Evolutionary conservation across 495 filamentous ascomycete species (phyloP), one percentile per base, ranked within the genome.

Genomic region (Podospora anserina): DNA sequence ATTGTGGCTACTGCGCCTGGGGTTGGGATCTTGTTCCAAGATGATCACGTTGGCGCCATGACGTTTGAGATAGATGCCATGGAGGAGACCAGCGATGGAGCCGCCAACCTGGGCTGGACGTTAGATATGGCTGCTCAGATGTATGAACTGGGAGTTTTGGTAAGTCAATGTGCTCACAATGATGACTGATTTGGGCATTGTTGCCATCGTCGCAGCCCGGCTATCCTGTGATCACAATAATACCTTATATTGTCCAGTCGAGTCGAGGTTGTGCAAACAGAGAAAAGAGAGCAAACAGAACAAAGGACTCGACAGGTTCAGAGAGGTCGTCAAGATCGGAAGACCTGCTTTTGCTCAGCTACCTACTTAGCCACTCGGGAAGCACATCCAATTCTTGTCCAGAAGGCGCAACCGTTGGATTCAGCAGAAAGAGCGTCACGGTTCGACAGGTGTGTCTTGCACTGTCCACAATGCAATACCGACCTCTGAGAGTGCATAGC

Each of bases 31-130:
- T 32, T 83, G 79, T 67, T 87, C 84, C 61, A 87, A 77, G 55
- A 88, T 81, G 0, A 69, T 74, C 34, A 84, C 80, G 55, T 77
- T 71, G 72, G 79, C 72, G 34, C 80, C 79, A 3, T 78, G 76
- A 0, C 78, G 74, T 57, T 79, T 80, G 64, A 84, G 76, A 49
- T 78, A 76, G 16, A 84, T 69, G 61, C 74, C 82, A 15, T 72
- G 70, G 19, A 82, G 53, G 3, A 80, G 78, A 18, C 79, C 79
- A 7, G 70, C 71, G 13, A 81, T 70, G 13, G 80, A 81, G 63
- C 78, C 78, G 18, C 79, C 79, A 26, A 78, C 76, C 75, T 78
- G 13, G 9, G 0, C 16, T 64, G 39, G 18, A 9, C 1, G 55
- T 60, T 26, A 49, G 27, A 34, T 55, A 27, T 7, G 2, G 30